A percentile compares a stretch with the other conserved stretches of the same genome.
Evolutionary conservation across 768 basidiomycete species (phyloP).

Genomic region (Rhodotorula kratochvilovae): DNA sequence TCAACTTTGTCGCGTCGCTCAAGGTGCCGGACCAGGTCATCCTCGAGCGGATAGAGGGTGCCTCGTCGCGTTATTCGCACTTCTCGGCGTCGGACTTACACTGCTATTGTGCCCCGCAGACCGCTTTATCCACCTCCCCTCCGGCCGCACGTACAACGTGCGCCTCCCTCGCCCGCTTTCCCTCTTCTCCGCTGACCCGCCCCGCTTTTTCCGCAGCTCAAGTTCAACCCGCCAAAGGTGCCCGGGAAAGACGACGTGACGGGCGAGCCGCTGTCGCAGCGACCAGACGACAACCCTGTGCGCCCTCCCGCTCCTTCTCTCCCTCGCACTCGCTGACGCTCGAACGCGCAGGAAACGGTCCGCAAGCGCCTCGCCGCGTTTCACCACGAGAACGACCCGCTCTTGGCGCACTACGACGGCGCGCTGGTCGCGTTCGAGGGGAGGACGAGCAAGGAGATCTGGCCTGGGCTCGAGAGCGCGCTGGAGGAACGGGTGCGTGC

Average conservation of each 20-base stretch:
- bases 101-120: constrained; percentile 51
- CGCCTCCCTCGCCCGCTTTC: too few relatives aligned
- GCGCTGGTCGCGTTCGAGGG: constrained; percentile 61
- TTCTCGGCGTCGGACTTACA: not conserved
- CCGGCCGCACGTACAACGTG: constrained; percentile 83
- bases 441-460: constrained; percentile 79
- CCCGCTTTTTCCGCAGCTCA: constrained; percentile 45
- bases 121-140: constrained; percentile 81
- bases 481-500: constrained; percentile 47
- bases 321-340: constrained; percentile 2
- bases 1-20: constrained; percentile 77
- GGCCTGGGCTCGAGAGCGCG: constrained; percentile 69
- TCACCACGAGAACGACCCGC: constrained; percentile 72
- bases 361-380: constrained; percentile 69
- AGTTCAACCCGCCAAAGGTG: constrained; percentile 74
- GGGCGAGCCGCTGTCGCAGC: constrained; percentile 77
- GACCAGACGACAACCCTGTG: constrained; percentile 85
- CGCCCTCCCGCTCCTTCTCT: constrained; percentile 42
- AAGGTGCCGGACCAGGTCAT: constrained; percentile 85
- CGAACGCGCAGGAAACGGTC: constrained; percentile 62
- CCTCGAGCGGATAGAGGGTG: constrained; percentile 67
- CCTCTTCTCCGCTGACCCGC: not conserved
- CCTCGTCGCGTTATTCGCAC: not conserved
- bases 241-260: constrained; percentile 78
- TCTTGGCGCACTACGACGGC: constrained; percentile 65